Evolutionary conservation across 768 basidiomycete species (phyloP), one percentile per base, ranked within the genome.

Genomic region (Russula earlei): DNA sequence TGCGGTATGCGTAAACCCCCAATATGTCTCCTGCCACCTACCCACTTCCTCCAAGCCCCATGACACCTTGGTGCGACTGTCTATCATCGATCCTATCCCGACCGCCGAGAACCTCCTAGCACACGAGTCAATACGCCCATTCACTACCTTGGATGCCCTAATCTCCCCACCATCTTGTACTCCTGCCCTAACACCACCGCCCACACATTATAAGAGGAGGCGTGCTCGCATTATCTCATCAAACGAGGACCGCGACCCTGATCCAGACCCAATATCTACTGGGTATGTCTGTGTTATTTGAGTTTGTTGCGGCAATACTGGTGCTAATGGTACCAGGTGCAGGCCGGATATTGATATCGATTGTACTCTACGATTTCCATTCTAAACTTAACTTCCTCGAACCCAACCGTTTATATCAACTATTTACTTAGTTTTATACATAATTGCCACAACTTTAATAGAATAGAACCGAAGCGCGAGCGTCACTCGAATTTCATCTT

Each of bases 1-100:
- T 7, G 22, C 49, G 27, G 42, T 33, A 3, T 41, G 22, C 45
- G n/a, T 41, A 10, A 47, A 52, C 7, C 20, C 11, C 17, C 31
- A 22, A 20, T 20, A 7, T 17, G 12, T 31, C 4, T 33, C 31
- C 0, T 19, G 29, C 31, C 14, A 19, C 31, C 25, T 29, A 14
- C 20, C 46, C 31, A n/a, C 27, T 19, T 34, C 34, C 24, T 42
- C 37, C 22, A 14, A 42, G 33, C 40, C 19, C 24, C 45, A n/a
- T 20, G 19, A 19, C 33, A 8, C 41, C 11, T 20, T n/a, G 15
- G 38, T 31, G 40, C 41, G 46, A 33, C 42, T 19, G 34, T 51
- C 57, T 15, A 58, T 58, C 52, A 54, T 58, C 33, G 54, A 54
- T 49, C 57, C 56, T 24, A 40, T 58, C n/a, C 57, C 57, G 27